These are phyloP conservation scores for Urtica urens DNA, from an alignment of 306 rosid species.

Conservation along the genomic window DNA sequence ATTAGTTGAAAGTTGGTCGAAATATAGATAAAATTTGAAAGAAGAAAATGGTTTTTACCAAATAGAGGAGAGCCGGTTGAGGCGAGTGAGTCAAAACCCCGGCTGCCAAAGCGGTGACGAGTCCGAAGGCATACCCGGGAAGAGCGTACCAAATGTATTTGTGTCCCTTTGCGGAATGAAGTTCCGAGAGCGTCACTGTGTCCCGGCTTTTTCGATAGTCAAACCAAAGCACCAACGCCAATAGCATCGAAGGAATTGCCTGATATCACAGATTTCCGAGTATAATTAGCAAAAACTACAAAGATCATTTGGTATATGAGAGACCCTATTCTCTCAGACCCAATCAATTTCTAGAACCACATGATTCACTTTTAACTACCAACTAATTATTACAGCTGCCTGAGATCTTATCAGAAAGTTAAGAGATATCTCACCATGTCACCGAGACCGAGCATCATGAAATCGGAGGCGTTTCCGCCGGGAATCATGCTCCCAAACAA, in stretches of 20 bases:
- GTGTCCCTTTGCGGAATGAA: slow-evolving; percentile 82
- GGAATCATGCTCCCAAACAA: slow-evolving; percentile 72
- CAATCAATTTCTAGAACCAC: too few species aligned
- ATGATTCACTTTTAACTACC: too few species aligned
- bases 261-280: slow-evolving; percentile 18
- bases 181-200: slow-evolving; percentile 50
- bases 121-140: slow-evolving; percentile 90
- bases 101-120: slow-evolving; percentile 81
- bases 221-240: slow-evolving; percentile 88
- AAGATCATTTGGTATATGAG: too few species aligned
- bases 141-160: slow-evolving; percentile 97
- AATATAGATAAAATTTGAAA: too few species aligned
- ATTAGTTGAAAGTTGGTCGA: too few species aligned
- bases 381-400: too few species aligned
- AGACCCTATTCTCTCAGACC: too few species aligned
- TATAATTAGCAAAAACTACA: not conserved
- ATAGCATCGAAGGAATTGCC: slow-evolving; percentile 96
- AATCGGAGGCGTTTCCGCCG: slow-evolving; percentile 59
- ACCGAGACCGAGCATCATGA: slow-evolving; percentile 99
- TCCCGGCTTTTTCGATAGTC: slow-evolving; percentile 77
- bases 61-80: slow-evolving; percentile 94
- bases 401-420: too few species aligned
- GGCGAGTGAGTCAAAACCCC: slow-evolving; percentile 88
- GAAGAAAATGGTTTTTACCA: slow-evolving; percentile 63
- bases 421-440: slow-evolving; percentile 64